Conservation (phyloP, 2,329 filamentous ascomycete genomes). For the Aureobasidium zeae region DNA sequence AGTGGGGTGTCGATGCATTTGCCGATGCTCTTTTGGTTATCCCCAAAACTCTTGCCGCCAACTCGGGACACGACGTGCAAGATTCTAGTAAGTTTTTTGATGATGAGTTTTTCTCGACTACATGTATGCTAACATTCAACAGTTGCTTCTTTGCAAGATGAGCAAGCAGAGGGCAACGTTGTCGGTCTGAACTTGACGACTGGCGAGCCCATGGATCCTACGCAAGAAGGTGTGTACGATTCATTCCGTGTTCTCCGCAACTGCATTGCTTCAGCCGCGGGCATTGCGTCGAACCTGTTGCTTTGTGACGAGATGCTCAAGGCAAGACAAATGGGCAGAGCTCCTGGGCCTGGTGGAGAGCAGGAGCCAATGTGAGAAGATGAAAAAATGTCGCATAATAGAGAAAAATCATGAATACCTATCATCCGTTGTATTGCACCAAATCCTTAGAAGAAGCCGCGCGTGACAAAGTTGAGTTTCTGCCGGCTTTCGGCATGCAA, state of each 20-base stretch:
- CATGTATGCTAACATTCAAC: conserved; percentile 19
- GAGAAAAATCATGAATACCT: conserved; percentile 8
- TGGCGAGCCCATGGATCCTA: conserved; percentile 90
- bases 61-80: conserved; percentile 93
- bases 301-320: conserved; percentile 96
- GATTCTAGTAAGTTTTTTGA: conserved; percentile 76
- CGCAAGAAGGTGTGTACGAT: conserved; percentile 86
- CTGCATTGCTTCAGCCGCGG: conserved; percentile 83
- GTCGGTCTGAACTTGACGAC: conserved; percentile 80
- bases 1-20: conserved; percentile 91
- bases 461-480: too few species aligned
- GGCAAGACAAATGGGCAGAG: conserved; percentile 72
- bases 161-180: conserved; percentile 70
- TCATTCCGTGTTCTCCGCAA: conserved; percentile 93
- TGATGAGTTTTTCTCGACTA: neutral
- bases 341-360: conserved; percentile 13
- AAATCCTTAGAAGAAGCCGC: too few species aligned
- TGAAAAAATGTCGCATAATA: conserved; percentile 1
- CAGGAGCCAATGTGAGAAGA: conserved; percentile 14
- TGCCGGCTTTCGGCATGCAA: too few species aligned
- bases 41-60: conserved; percentile 92
- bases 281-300: conserved; percentile 89
- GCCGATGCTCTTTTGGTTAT: conserved; percentile 91
- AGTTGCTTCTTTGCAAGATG: conserved; percentile 84
- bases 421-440: too few species aligned